A percentile compares a stretch with the other conserved stretches of the same genome.
These are phyloP conservation scores for Plasmopara muralis DNA, from an alignment of 352 stramenopile species.

Conservation along the genomic window DNA sequence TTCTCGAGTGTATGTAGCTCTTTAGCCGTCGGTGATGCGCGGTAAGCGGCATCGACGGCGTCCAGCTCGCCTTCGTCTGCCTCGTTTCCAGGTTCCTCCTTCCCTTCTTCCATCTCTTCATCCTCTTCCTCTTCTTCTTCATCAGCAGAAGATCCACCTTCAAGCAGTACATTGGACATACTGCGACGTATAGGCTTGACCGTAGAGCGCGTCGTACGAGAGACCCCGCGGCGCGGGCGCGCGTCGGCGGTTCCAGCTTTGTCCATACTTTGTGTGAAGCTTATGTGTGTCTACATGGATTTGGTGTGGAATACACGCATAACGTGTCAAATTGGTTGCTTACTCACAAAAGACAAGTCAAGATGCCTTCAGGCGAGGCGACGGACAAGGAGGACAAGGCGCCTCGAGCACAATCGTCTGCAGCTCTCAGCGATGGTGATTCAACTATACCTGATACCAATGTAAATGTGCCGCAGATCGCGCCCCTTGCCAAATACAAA, in stretches of 20 bases:
- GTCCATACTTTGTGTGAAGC: conserved; percentile 9
- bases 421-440: conserved; percentile 2
- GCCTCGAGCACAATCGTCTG: conserved; percentile 5
- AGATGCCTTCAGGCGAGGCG: conserved; percentile 25
- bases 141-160: conserved; percentile 23
- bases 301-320: conserved; percentile 4
- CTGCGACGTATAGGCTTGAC: conserved; percentile 28
- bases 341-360: conserved; percentile 1
- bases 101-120: conserved; percentile 49
- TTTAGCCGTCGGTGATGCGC: conserved; percentile 20
- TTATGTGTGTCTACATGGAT: not conserved
- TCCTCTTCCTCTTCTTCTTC: conserved; percentile 49
- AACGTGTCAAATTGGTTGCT: not conserved
- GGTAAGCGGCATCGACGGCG: conserved; percentile 20
- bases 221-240: conserved; percentile 31
- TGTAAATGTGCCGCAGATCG: conserved; percentile 77
- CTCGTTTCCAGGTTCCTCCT: conserved; percentile 38
- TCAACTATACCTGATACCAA: conserved; percentile 18
- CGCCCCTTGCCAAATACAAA: conserved; percentile 92
- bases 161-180: conserved; percentile 3
- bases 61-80: conserved; percentile 37
- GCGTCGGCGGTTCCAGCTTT: conserved; percentile 6
- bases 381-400: conserved; percentile 21
- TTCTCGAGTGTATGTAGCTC: conserved; percentile 52
- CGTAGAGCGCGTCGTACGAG: conserved; percentile 34